Percentiles rank a stretch among this genome's conserved stretches.
Evolutionary conservation across 345 rosid genomes (phyloP).

Genomic region (Citrus sp.): DNA sequence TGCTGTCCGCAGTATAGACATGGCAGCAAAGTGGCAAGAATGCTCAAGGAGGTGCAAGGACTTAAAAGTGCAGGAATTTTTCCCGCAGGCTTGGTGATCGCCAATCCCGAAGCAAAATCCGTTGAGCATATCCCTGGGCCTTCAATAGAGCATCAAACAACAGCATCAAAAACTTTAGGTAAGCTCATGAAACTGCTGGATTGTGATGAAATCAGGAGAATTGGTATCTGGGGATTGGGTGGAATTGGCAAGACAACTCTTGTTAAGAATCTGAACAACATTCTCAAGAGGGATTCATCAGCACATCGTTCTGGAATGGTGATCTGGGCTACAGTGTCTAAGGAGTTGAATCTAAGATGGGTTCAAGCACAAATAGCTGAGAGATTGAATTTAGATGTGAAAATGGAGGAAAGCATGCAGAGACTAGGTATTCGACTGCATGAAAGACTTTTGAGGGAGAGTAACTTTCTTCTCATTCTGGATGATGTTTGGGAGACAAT

Average conservation of each 20-base stretch:
- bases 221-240: constrained; percentile 32
- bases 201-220: constrained; percentile 14
- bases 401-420: constrained; percentile 12
- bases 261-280: constrained; percentile 29
- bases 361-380: constrained; percentile 28
- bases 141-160: constrained; percentile 29
- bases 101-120: constrained; percentile 7
- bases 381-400: constrained; percentile 25
- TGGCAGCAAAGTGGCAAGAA: constrained; percentile 13
- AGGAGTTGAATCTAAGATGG: constrained; percentile 5
- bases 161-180: constrained; percentile 25
- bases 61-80: constrained; percentile 18
- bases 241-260: constrained; percentile 39
- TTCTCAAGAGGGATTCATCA: not conserved
- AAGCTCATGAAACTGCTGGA: constrained; percentile 9
- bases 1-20: not conserved
- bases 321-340: constrained; percentile 30
- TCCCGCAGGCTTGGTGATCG: constrained; percentile 17
- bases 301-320: not conserved
- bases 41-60: constrained; percentile 19
- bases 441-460: constrained; percentile 7
- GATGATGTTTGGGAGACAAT: constrained; percentile 32
- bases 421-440: constrained; percentile 17
- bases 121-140: constrained; percentile 31
- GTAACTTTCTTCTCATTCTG: constrained; percentile 29